Conservation (phyloP, 2,329 filamentous ascomycete species). For the Macroventuria anomochaeta region DNA sequence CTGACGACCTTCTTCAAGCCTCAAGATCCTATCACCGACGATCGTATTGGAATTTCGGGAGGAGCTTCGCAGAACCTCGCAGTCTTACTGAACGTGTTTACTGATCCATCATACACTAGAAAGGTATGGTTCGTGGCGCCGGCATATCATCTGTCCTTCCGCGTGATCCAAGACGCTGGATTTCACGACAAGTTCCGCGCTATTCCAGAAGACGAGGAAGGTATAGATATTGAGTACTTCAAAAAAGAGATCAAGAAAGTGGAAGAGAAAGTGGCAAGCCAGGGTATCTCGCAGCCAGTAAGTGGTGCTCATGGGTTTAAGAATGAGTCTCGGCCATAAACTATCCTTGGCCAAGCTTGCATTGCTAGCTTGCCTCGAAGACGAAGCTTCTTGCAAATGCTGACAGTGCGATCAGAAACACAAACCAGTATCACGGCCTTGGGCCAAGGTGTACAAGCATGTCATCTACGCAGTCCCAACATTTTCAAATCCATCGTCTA, state of each 20-base stretch:
- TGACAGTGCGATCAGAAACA: conserved; percentile 51
- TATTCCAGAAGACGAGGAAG: conserved; percentile 78
- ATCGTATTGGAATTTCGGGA: conserved; percentile 79
- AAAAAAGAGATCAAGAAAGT: conserved; percentile 58
- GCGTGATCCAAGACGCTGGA: conserved; percentile 82
- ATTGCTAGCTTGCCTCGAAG: neutral
- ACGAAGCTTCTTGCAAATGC: neutral
- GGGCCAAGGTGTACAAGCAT: conserved; percentile 82
- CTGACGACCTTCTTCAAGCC: conserved; percentile 67
- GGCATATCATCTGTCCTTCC: conserved; percentile 82
- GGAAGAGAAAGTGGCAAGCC: conserved; percentile 52
- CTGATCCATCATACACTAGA: conserved; percentile 76
- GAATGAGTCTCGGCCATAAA: neutral
- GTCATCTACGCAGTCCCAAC: conserved; percentile 89
- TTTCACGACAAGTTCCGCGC: conserved; percentile 71
- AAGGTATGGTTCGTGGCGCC: conserved; percentile 83
- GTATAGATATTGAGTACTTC: conserved; percentile 72
- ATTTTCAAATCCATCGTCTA: conserved; percentile 86
- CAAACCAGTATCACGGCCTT: conserved; percentile 62
- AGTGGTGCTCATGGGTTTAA: conserved; percentile 18
- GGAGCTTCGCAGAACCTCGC: conserved; percentile 85
- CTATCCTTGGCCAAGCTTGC: neutral
- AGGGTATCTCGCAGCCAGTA: conserved; percentile 55
- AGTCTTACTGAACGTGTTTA: conserved; percentile 77
- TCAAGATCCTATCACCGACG: conserved; percentile 53